Base-by-base conservation (phyloP, 768 basidiomycete genomes). In the Sporobolomyces phaffii region DNA sequence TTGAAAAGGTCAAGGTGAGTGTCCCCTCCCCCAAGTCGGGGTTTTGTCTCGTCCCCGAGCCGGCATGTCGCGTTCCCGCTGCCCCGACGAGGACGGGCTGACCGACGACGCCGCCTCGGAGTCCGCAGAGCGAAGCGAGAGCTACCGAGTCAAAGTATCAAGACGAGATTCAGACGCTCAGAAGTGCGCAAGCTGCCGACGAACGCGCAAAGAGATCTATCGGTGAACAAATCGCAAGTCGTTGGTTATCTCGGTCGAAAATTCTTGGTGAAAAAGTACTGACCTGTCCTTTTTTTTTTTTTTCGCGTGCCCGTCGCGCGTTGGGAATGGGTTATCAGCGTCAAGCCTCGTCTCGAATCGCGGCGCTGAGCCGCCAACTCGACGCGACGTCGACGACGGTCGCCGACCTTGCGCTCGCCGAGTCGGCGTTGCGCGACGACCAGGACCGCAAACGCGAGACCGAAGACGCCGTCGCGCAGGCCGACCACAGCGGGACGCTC, bases 131-230 rank as follows among this genome's bases (percentile, higher is more conserved):
- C 8, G 77, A 76, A 29, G 77, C 76, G 2, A 65, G 74, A 17
- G 69, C 75, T 5, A 70, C 70, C 20, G 78, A 79, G 51, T 70
- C 73, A 44, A 87, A 84, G 70, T 74, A 86, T 53, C 85, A 85
- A 69, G 70, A 75, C 7, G 84, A 86, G 24, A 82, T 90, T 53
- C 79, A 81, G 64, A 76, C 79, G 4, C 82, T 84, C 34, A 85
- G 85, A 56, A 87, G 85, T 56, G 86, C 73, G 7, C 69, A 75
- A 48, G 61, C 74, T n/a, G 75, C 76, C 6, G 76, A 76, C 24
- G 74, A 76, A 58, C 58, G 69, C 31, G 74, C 76, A 22, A 74
- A 77, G 66, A 68, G 73, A 52, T 75, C 26, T 24, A 64, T 70
- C 57, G 61, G 53, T 8, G 44, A 75, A n/a, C 78, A 78, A 51